Evolutionary conservation across 169 alveolate species (phyloP).

Genomic region (Eimeria zaria): DNA sequence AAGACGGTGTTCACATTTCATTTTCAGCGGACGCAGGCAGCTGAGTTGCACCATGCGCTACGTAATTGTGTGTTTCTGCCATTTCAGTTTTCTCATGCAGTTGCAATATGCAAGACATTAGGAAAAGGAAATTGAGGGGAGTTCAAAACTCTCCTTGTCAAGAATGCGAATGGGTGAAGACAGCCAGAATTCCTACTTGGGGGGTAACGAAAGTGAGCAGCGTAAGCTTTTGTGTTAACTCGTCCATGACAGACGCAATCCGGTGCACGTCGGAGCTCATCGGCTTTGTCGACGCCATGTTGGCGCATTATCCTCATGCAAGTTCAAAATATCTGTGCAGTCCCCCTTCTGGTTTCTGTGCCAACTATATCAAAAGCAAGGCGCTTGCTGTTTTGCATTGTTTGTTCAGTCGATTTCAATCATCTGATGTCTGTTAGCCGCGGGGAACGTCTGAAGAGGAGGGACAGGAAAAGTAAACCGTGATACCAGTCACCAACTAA

Average conservation of each 20-base stretch:
- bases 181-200: constrained; percentile 10
- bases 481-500: neutral
- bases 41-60: neutral
- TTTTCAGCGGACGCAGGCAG: neutral
- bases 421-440: neutral
- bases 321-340: neutral
- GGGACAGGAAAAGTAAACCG: neutral
- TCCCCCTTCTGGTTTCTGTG: neutral
- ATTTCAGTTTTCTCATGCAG: too few relatives aligned
- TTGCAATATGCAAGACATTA: neutral
- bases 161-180: neutral
- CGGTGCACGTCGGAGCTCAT: constrained; percentile 83
- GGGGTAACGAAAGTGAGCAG: constrained; percentile 70
- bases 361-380: neutral
- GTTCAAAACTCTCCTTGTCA: neutral
- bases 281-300: constrained; percentile 77
- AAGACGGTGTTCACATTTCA: neutral
- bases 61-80: neutral
- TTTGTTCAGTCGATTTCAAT: neutral
- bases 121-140: neutral
- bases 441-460: neutral
- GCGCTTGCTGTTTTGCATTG: neutral
- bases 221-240: constrained; percentile 80
- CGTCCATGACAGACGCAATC: constrained; percentile 81
- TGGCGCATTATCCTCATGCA: neutral